phyloP scores from a whole-genome alignment of 192 early-diverging fungal species.

The Backusella parvicylindrica region DNA sequence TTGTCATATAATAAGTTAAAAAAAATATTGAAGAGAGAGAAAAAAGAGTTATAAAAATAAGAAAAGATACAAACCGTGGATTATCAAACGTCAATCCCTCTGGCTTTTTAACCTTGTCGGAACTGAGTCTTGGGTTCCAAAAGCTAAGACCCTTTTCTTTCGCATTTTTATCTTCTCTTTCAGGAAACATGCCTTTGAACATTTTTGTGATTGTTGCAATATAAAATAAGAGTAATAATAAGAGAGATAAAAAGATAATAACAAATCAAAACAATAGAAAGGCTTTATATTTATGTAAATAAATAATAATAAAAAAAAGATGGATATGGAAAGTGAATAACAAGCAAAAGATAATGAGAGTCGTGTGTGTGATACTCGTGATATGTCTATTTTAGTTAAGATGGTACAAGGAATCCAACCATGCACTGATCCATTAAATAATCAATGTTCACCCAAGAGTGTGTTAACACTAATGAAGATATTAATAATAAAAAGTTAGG shows the following conservation, averaged over 20 bases:
- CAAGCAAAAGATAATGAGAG: neutral
- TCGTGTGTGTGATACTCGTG: neutral
- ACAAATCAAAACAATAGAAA: neutral
- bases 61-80: neutral
- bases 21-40: neutral
- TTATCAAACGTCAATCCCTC: constrained; percentile 1
- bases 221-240: neutral
- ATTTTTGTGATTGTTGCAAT: neutral
- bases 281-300: neutral
- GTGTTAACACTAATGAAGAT: constrained; percentile 68
- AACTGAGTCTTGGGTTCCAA: neutral
- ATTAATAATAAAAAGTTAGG: neutral
- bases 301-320: neutral
- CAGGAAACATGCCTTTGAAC: neutral
- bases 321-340: neutral
- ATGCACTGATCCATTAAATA: constrained; percentile 79
- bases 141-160: neutral
- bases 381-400: neutral
- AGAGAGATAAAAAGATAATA: neutral
- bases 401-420: constrained; percentile 56
- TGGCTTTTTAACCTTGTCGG: neutral
- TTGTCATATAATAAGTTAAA: too few relatives aligned
- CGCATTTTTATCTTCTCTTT: neutral
- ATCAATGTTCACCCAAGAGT: constrained; percentile 97
- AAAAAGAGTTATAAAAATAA: neutral